Evolutionary conservation across 106 monocot genomes (phyloP), one percentile per base, ranked within the genome.

Genomic region (Dendrobium catenatum): DNA sequence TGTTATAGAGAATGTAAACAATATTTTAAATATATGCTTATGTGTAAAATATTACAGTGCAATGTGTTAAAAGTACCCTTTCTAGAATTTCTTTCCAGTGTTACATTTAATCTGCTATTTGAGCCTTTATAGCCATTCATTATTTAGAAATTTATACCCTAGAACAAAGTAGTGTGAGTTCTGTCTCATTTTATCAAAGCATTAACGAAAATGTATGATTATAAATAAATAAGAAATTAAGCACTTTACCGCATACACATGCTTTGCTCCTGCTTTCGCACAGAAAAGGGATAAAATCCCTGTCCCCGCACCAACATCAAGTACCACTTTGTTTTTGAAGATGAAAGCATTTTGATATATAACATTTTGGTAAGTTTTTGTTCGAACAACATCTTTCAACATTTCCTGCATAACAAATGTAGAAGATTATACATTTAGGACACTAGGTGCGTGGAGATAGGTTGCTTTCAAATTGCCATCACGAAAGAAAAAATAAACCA

Each of bases 201-300:
- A 4, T 31, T 20, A 74, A 4, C 7, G 18, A 61, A 76, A 59
- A 61, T 44, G n/a, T 33, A 33, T 33, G 70, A 9, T 70, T 70
- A 70, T 29, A 70, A 16, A 70, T 33, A 10, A 5, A 40, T 9
- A 73, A 80, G 20, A 54, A 51, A 51, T n/a, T 66, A 74, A 47
- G 33, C 20, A 22, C 78, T 88, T 70, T 26, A 96, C 94, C 68
- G 96, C 96, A 89, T 96, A 96, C 8, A 96, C 96, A 85, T 96
- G 96, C 61, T 94, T 96, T 42, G 96, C 96, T 81, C 96, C 96
- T 73, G 96, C 91, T 85, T 94, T 96, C 74, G 96, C 94, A 89
- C 94, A 96, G 49, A 96, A 96, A 72, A 96, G 89, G 75, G 94
- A 96, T 27, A 96, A 86, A 75, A 96, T 94, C 79, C 96, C 96